Conservation (phyloP, 2,329 filamentous ascomycete species). For the Colletotrichum salicis region DNA sequence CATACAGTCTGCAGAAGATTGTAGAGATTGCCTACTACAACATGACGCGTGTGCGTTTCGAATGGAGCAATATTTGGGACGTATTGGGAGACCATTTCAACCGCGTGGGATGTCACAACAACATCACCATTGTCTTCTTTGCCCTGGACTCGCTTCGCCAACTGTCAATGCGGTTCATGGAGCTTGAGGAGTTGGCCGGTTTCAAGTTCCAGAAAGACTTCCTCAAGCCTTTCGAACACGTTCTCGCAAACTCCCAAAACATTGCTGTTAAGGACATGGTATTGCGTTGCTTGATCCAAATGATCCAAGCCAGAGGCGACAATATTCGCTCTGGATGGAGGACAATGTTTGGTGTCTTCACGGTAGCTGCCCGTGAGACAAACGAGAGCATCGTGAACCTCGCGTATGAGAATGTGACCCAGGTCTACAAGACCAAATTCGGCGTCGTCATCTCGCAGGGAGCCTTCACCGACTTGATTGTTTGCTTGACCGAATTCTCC, state of each 20-base stretch:
- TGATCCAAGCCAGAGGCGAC: constrained; percentile 96
- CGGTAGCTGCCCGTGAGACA: constrained; percentile 90
- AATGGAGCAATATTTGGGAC: constrained; percentile 98
- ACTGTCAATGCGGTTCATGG: constrained; percentile 98
- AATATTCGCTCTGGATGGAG: constrained; percentile 98
- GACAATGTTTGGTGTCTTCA: constrained; percentile 99
- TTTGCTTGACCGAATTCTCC: constrained; percentile 97
- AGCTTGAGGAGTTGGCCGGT: constrained; percentile 95
- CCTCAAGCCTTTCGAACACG: constrained; percentile 96
- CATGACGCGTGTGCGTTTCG: constrained; percentile 97
- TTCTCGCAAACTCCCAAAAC: constrained; percentile 91
- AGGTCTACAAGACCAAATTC: constrained; percentile 95
- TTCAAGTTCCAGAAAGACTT: constrained; percentile 99
- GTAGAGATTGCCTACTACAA: constrained; percentile 99
- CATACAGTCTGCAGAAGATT: constrained; percentile 96
- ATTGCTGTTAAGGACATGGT: constrained; percentile 98
- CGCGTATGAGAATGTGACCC: constrained; percentile 94
- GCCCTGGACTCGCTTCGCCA: constrained; percentile 95
- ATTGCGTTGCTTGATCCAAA: constrained; percentile 93
- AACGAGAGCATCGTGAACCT: constrained; percentile 97
- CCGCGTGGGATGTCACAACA: constrained; percentile 93
- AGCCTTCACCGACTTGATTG: constrained; percentile 94
- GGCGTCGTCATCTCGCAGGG: constrained; percentile 96
- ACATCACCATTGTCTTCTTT: constrained; percentile 97
- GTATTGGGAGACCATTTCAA: constrained; percentile 99